Conservation (phyloP, 2,329 filamentous ascomycete genomes). For the Pseudopyricularia javanii region DNA sequence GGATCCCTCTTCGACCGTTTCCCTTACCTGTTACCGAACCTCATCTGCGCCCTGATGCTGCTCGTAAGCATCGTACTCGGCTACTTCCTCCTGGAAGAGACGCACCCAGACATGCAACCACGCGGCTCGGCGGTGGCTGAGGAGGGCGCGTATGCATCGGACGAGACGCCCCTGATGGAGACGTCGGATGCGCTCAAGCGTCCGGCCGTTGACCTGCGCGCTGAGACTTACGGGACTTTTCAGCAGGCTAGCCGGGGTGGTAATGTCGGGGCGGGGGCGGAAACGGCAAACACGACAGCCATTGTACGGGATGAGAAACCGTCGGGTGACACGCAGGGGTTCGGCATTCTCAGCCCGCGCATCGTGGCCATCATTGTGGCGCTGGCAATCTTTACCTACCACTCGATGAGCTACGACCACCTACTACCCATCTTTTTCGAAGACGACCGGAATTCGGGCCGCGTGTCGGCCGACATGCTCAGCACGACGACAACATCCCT, state of each 20-base stretch:
- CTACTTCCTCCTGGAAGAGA: neutral
- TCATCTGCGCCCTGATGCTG: neutral
- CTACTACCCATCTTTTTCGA: conserved; percentile 88
- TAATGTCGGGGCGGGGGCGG: neutral
- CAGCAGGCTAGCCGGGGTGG: conserved; percentile 30
- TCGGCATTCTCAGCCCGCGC: conserved; percentile 39
- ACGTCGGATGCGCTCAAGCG: conserved; percentile 64
- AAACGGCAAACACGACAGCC: neutral
- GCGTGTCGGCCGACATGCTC: conserved; percentile 15
- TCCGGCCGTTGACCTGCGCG: conserved; percentile 58
- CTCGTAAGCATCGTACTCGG: neutral
- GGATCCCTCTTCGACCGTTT: neutral
- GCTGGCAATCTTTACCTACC: conserved; percentile 82
- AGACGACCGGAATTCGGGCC: conserved; percentile 45
- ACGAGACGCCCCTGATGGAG: conserved; percentile 63
- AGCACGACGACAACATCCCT: conserved; percentile 4
- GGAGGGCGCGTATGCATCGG: conserved; percentile 36
- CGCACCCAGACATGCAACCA: neutral
- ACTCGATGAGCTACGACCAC: conserved; percentile 91
- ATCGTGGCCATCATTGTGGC: conserved; percentile 71
- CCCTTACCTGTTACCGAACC: conserved; percentile 1
- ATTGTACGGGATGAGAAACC: conserved; percentile 1
- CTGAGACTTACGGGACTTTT: conserved; percentile 73
- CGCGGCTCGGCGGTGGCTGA: conserved; percentile 26
- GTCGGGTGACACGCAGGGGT: conserved; percentile 16